Evolutionary conservation across 495 filamentous ascomycete species (phyloP), one percentile per base, ranked within the genome.

Genomic region (Glarea lozoyensis): DNA sequence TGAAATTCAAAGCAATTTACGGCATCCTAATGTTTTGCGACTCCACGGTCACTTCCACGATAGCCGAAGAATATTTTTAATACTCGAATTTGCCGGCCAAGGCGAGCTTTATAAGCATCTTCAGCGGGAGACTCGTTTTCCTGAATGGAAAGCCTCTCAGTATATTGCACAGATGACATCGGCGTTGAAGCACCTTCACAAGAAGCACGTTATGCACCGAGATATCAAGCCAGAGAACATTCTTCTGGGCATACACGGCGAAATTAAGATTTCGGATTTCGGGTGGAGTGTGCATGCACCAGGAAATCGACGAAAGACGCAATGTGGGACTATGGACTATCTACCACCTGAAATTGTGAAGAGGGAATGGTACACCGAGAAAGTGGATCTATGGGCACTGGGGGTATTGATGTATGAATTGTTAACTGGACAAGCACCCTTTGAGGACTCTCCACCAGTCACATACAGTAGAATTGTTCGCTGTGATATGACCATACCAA

Each of bases 221-320:
- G 92, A 98, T 53, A 98, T 98, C 67, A 98, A 98, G 67, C 92
- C 92, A 10, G 92, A 98, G 64, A 98, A 98, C 56, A 98, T 98
- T 52, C 78, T 98, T 12, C 81, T 98, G 27, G 92, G 92, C 15
- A 89, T 98, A 40, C 90, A 97, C 58, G 92, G 89, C 31, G 92
- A 98, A 65, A 94, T 98, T 65, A 98, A 98, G 64, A 89, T 98
- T 58, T 89, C 86, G 3, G 92, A 98, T 62, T 98, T 98, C 55
- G 92, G 92, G 34, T 98, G 93, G 93, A 90, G 84, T 62, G 93
- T 97, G 13, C 92, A 98, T 60, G 93, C 92, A 19, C 92, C 92
- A 9, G 96, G 94, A 56, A 94, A 94, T 65, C 65, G 90, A 40
- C 77, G 92, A 30, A 81, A 88, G 48, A 98, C 92, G 17, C 90